Evolutionary conservation across 352 stramenopile species (phyloP), one percentile per base, ranked within the genome.

Genomic region (Phytophthora chlamydospora): DNA sequence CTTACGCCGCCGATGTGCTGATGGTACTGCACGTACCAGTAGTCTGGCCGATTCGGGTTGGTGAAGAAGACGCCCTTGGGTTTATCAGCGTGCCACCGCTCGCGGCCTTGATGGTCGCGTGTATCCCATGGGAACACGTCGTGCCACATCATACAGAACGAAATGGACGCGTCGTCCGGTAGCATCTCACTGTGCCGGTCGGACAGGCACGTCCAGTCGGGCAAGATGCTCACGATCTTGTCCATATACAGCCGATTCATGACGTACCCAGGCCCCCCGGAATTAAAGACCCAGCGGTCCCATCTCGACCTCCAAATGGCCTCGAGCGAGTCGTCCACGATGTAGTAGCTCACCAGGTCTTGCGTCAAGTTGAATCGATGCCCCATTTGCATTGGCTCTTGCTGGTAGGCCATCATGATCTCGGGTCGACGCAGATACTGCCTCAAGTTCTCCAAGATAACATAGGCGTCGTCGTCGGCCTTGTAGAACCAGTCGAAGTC

Each of bases 401-500:
- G 55, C 19, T 75, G 38, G 38, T 78, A 78, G 32, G 66, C 58
- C 62, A 80, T 78, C 42, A 91, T 43, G 36, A 93, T 85, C 78
- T 93, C 80, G 1, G 85, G 82, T 14, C 79, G 66, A 5, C 38
- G 31, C 16, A 93, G 34, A 51, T 90, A 93, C n/a, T 71, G 55
- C 6, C 76, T 69, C 48, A 94, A 65, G 57, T 94, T 94, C 52
- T 94, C 83, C 41, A 92, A 40, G 27, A 94, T 70, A n/a, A 94
- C 81, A 53, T 89, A 94, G 6, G 85, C 83, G 51, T 94, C 85
- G 63, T 94, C 85, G 46, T 94, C 85, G 0, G 79, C 77, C 56
- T 94, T 94, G 71, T 94, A 94, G 56, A 94, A 92, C 85, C 85
- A 94, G 68, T 94, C 83, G 49, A 79, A 94, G 19, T 85, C 81